Base-by-base conservation (phyloP, 2,329 filamentous ascomycete genomes). In the Colletotrichum horii region DNA sequence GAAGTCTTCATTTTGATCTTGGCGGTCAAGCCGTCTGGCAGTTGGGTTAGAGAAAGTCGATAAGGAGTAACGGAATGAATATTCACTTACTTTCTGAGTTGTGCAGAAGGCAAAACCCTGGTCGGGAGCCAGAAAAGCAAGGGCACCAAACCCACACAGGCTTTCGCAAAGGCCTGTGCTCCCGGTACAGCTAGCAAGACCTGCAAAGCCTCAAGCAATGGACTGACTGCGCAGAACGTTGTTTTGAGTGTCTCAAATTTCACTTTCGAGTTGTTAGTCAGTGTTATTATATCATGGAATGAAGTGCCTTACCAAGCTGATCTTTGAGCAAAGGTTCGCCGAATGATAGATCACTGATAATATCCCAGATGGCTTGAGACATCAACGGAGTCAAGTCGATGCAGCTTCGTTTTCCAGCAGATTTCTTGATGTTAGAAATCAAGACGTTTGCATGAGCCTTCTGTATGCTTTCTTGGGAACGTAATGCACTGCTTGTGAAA, bases 151-250 rank as follows among this genome's bases (percentile, higher is more conserved):
- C 26, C 8, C 15, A 72, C n/a, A 22, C 28, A 66, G 12, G 34
- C n/a, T 36, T 72, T 24, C 1, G 62, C 24, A 6, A 67, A 22
- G 2, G 55, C 3, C 34, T 61, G 64, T 11, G 26, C 52, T 8
- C 70, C 62, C 3, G 62, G 64, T 16, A 72, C 26, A 52, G 70
- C 70, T 6, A 72, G 12, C 4, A 67, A 43, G 14, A 72, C 64
- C 56, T 72, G 70, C 8, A 72, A n/a, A 12, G 64, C 70, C 16
- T 72, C 70, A 6, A 72, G 62, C 12, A 72, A 16, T n/a, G 70
- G 70, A 15, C 62, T 61, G 14, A 61, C 34, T 11, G 22, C 66
- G 52, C 70, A 72, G 9, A 72, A 72, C 4, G 22, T 61, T 5
- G 34, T 60, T 8, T 72, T 72, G 9, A 72, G 28, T 4, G 14